Conservation (phyloP, 257 asterid species). For the Solanum rostratum region DNA sequence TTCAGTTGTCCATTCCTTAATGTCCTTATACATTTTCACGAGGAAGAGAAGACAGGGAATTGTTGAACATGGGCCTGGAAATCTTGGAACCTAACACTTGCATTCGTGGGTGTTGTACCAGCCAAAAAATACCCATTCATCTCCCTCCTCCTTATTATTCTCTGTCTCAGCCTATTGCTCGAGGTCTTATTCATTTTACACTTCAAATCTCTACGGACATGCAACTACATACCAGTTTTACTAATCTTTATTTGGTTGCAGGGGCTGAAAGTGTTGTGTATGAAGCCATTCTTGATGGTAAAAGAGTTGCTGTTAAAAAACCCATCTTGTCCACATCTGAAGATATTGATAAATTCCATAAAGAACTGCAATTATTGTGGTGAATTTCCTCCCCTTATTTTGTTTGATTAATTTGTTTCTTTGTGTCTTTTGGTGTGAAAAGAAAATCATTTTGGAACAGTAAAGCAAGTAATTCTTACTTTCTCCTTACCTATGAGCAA, state of each 20-base stretch:
- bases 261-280: slow-evolving; percentile 90
- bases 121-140: slow-evolving; percentile 77
- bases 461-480: background rate
- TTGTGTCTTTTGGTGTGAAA: background rate
- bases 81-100: slow-evolving; percentile 68
- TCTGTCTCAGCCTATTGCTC: slow-evolving; percentile 63
- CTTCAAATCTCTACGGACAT: too few species aligned
- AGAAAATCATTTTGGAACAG: background rate
- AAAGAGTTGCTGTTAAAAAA: slow-evolving; percentile 71
- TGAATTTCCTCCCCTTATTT: background rate
- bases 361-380: slow-evolving; percentile 65
- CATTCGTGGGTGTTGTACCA: slow-evolving; percentile 82
- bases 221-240: background rate
- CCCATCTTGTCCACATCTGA: slow-evolving; percentile 73
- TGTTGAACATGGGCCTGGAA: slow-evolving; percentile 38
- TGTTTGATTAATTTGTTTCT: background rate
- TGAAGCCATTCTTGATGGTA: slow-evolving; percentile 54
- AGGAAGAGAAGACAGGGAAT: background rate
- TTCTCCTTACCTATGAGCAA: background rate
- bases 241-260: slow-evolving; percentile 9
- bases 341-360: slow-evolving; percentile 69
- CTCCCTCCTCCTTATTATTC: slow-evolving; percentile 65
- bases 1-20: background rate
- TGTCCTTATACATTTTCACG: background rate
- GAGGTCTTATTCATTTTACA: slow-evolving; percentile 30